Base-by-base conservation (phyloP, 176 grass and related monocot species). In the Lolium perenne region DNA sequence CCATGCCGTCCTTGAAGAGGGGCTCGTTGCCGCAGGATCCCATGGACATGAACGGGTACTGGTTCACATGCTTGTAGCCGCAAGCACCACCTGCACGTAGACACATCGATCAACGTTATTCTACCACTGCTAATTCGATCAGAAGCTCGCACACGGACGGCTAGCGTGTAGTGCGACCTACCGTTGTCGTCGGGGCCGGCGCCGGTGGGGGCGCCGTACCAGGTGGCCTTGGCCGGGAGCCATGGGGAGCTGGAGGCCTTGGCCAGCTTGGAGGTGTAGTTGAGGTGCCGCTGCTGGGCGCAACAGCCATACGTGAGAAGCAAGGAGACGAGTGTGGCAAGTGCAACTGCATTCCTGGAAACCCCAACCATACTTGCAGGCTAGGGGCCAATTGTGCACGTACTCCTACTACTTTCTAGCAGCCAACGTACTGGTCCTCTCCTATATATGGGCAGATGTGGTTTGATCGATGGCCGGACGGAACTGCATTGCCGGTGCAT, bases 121-220 rank as follows among this genome's bases (percentile, higher is more conserved):
- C 10, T 8, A 60, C 58, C 22, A 57, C 8, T 29, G 11, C 6
- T 38, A 67, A 35, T 35, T 35, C 29, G 29, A 29, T 29, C 32
- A 35, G 32, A 35, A 38, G 74, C 41, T 18, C 8, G 49, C 13
- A 43, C 14, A 16, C 32, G 46, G 6, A 43, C 13, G 4, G 62
- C 26, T 26, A 38, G 38, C 58, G 10, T 43, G 41, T 35, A 9
- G 17, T 66, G 29, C n/a, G 67, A 14, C 71, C n/a, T 87, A 91
- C 85, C 89, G 23, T 86, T 62, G 82, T 92, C 93, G n/a, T 86
- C 47, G 0, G 87, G 88, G 26, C 93, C 93, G 55, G 86, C 90
- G 21, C 93, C 93, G 38, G 40, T 80, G 29, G 93, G 90, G 7
- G 79, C 81, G 13, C 93, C 93, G 46, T 95, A 95, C 93, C 93